Percentiles rank a stretch among this genome's conserved stretches.
Conservation (phyloP, 2,329 filamentous ascomycete species). For the Trichoderma oligosporum region DNA sequence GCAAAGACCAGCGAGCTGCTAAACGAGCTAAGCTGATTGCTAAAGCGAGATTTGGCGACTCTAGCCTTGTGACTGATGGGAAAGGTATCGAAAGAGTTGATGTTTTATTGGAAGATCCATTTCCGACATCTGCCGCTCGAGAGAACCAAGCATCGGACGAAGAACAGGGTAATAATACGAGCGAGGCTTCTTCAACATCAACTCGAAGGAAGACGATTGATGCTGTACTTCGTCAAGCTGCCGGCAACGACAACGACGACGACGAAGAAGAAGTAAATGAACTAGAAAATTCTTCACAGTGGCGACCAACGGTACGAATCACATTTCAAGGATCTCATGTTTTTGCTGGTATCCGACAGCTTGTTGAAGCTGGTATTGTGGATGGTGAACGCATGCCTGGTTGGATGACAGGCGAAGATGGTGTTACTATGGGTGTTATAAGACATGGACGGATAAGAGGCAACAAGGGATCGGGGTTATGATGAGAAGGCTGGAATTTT, state of each 20-base stretch:
- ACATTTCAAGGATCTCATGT: conserved; percentile 74
- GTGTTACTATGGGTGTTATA: conserved; percentile 69
- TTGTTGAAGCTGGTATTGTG: conserved; percentile 72
- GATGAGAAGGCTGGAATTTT: conserved; percentile 24
- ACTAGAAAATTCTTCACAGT: conserved; percentile 27
- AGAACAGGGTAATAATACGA: conserved; percentile 23
- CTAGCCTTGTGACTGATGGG: conserved; percentile 52
- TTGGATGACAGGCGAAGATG: conserved; percentile 88
- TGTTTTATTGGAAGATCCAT: conserved; percentile 56
- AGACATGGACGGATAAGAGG: conserved; percentile 61
- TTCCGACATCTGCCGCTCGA: conserved; percentile 34
- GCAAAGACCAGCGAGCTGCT: conserved; percentile 32
- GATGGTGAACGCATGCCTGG: conserved; percentile 77
- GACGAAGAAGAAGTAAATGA: conserved; percentile 23
- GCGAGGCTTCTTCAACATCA: conserved; percentile 20
- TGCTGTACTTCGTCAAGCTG: conserved; percentile 31
- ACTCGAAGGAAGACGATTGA: conserved; percentile 37
- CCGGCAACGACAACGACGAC: conserved; percentile 23
- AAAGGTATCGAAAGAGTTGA: conserved; percentile 61
- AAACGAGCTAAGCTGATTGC: conserved; percentile 63
- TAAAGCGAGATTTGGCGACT: conserved; percentile 65
- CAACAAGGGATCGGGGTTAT: conserved; percentile 54
- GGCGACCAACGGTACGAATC: conserved; percentile 49
- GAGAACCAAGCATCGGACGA: conserved; percentile 24
- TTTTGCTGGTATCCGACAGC: conserved; percentile 72